These are phyloP conservation scores for Aulographum hederae DNA, from an alignment of 2,329 filamentous ascomycete species.

Conservation along the genomic window DNA sequence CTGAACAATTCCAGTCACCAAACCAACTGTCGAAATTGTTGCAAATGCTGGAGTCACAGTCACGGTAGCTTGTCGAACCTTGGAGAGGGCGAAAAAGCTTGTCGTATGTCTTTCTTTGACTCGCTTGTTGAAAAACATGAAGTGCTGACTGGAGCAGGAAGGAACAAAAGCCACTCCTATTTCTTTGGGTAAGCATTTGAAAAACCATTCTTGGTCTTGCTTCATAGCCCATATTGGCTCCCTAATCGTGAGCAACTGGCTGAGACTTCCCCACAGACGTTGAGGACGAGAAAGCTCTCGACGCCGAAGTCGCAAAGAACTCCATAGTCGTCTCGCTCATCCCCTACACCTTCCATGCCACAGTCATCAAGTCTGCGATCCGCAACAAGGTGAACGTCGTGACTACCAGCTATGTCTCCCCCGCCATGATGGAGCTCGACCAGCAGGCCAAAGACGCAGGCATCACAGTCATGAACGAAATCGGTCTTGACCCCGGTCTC, in stretches of 20 bases:
- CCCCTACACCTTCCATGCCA: slow-evolving; percentile 77
- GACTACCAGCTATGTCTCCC: slow-evolving; percentile 84
- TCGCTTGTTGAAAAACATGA: no score
- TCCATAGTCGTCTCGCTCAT: slow-evolving; percentile 61
- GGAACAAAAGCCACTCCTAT: no score
- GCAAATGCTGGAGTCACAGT: slow-evolving; percentile 37
- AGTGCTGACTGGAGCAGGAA: no score
- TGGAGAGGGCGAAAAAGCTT: slow-evolving; percentile 58
- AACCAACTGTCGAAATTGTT: slow-evolving; percentile 40
- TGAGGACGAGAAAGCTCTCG: slow-evolving; percentile 54
- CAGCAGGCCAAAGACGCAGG: slow-evolving; percentile 69
- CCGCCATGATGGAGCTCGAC: slow-evolving; percentile 81
- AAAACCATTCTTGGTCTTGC: no score
- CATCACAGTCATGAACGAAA: slow-evolving; percentile 97
- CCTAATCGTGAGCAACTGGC: background rate
- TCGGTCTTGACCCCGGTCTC: slow-evolving; percentile 56
- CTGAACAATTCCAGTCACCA: slow-evolving; percentile 17
- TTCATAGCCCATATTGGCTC: no score
- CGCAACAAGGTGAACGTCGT: slow-evolving; percentile 90
- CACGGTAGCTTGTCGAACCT: slow-evolving; percentile 64
- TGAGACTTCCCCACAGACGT: slow-evolving; percentile 66
- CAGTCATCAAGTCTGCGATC: slow-evolving; percentile 87
- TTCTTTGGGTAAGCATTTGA: slow-evolving; percentile 50
- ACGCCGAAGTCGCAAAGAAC: slow-evolving; percentile 61
- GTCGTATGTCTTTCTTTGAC: no score